Conservation (phyloP, 2,329 filamentous ascomycete species). For the Macrophomina tecta region DNA sequence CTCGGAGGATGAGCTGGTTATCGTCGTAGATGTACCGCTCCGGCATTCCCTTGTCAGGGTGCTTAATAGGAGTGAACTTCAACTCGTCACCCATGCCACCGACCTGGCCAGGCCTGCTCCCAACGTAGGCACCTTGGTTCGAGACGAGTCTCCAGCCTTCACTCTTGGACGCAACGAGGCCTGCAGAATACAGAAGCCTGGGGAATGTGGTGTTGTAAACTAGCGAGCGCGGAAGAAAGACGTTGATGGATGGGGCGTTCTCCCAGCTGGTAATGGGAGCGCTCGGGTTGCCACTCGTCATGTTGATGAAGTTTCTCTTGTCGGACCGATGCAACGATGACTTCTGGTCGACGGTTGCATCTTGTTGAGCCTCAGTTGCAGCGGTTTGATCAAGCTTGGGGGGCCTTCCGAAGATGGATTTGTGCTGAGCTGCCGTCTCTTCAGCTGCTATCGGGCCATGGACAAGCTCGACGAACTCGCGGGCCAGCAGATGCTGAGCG, state of each 20-base stretch:
- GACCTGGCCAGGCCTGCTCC: constrained; percentile 54
- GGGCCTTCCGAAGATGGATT: constrained; percentile 49
- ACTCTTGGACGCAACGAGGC: constrained; percentile 61
- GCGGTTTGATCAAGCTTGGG: neutral
- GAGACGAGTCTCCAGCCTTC: constrained; percentile 66
- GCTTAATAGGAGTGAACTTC: constrained; percentile 66
- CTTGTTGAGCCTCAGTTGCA: neutral
- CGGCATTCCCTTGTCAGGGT: constrained; percentile 64
- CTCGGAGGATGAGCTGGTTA: constrained; percentile 59
- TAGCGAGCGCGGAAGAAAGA: constrained; percentile 65
- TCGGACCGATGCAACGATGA: neutral
- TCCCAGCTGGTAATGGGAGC: constrained; percentile 4
- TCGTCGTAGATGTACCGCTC: constrained; percentile 65
- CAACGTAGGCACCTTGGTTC: constrained; percentile 66
- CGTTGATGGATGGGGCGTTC: constrained; percentile 33
- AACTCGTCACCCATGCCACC: constrained; percentile 59
- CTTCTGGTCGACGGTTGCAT: too few species aligned
- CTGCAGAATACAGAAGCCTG: constrained; percentile 65
- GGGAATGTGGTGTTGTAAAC: constrained; percentile 62
- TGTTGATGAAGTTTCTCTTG: constrained; percentile 37
- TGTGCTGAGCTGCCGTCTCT: constrained; percentile 64
- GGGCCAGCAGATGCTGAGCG: constrained; percentile 83
- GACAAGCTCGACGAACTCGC: constrained; percentile 79
- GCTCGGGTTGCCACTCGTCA: constrained; percentile 40
- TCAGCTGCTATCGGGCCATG: constrained; percentile 73